Conservation (phyloP, 78 protist species). For the Tieghemostelium lacteum region DNA sequence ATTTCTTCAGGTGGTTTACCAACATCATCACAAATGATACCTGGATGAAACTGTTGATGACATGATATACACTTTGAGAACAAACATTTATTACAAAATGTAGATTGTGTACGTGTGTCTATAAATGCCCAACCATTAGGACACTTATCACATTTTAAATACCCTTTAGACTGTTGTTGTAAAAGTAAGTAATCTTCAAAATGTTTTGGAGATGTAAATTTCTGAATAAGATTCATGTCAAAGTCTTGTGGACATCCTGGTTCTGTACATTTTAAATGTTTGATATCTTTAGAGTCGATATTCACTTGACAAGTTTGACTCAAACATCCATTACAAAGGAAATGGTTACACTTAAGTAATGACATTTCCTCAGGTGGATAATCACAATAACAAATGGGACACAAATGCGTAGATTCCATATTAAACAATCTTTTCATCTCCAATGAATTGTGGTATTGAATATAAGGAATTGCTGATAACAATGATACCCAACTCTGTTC, state of each 20-base stretch:
- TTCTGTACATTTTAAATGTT: neutral
- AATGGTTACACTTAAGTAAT: neutral
- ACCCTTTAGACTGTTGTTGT: neutral
- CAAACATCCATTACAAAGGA: slow-evolving; percentile 4
- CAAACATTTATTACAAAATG: neutral
- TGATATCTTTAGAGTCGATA: neutral
- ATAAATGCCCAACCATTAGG: neutral
- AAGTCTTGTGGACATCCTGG: neutral
- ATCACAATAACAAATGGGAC: slow-evolving; percentile 12
- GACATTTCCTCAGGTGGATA: neutral
- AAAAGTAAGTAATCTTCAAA: neutral
- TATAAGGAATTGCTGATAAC: neutral
- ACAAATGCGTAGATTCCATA: neutral
- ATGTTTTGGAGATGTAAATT: neutral
- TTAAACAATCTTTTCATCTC: neutral
- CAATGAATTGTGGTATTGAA: neutral
- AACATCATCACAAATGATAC: neutral
- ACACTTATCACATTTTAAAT: neutral
- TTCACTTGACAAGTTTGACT: neutral
- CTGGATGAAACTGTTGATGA: slow-evolving; percentile 6
- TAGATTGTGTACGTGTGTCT: neutral
- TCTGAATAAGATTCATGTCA: neutral
- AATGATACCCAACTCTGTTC: neutral
- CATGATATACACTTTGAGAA: neutral
- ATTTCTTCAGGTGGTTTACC: too few relatives aligned